Conservation (phyloP, 179 eudicot genomes). For the Heliamphora pulchella region DNA sequence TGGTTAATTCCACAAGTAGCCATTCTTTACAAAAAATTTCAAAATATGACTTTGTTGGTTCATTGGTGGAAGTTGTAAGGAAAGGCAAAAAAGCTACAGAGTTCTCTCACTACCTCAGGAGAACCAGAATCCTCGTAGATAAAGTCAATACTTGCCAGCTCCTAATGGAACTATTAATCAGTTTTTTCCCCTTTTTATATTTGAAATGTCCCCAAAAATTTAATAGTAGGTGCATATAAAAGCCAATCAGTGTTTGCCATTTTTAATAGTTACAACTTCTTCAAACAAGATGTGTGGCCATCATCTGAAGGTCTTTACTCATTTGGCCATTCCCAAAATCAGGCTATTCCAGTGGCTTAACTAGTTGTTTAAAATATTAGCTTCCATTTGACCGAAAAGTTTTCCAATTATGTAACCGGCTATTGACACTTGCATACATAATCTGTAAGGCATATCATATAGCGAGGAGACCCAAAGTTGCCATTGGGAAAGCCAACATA, state of each 20-base stretch:
- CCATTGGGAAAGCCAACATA: not conserved
- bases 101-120: no score
- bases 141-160: not conserved
- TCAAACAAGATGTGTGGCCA: not conserved
- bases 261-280: not conserved
- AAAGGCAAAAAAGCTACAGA: no score
- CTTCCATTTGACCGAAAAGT: not conserved
- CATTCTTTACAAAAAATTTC: not conserved
- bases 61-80: no score
- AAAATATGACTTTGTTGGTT: no score
- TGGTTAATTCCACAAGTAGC: not conserved
- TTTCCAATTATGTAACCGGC: not conserved
- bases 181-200: not conserved
- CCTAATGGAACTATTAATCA: not conserved
- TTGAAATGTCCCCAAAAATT: not conserved
- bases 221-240: not conserved
- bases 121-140: not conserved
- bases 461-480: not conserved
- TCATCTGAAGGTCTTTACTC: not conserved
- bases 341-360: not conserved
- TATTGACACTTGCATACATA: not conserved
- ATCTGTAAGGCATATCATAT: slow-evolving; percentile 1
- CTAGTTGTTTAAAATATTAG: not conserved
- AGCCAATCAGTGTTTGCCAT: not conserved
- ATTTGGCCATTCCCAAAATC: not conserved